Evolutionary conservation across 768 basidiomycete species (phyloP).

Genomic region (Trametes villosa): DNA sequence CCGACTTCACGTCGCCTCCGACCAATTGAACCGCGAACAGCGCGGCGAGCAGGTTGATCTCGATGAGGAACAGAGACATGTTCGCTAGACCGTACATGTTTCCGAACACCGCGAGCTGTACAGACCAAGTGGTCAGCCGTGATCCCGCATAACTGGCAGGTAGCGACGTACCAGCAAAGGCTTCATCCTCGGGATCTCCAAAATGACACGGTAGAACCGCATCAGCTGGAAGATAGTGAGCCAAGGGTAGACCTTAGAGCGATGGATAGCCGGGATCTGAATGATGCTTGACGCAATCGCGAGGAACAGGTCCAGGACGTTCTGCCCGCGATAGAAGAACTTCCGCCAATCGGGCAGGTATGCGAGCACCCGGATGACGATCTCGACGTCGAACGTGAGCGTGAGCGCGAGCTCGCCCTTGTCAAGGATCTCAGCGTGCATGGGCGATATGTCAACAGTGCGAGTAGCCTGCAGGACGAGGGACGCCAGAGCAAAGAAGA

Average conservation of each 20-base stretch:
- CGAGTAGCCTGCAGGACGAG: conserved; percentile 75
- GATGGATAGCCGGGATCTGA: conserved; percentile 78
- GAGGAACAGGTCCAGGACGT: conserved; percentile 77
- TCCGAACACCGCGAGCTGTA: conserved; percentile 84
- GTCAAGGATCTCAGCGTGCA: conserved; percentile 55
- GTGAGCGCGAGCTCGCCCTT: conserved; percentile 79
- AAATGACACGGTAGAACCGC: conserved; percentile 90
- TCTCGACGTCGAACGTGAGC: conserved; percentile 86
- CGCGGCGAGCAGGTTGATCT: conserved; percentile 86
- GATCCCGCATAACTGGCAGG: not conserved
- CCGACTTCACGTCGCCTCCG: conserved; percentile 72
- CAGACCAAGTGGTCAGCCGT: conserved; percentile 5
- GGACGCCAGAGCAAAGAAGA: conserved; percentile 71
- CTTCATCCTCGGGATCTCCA: conserved; percentile 89
- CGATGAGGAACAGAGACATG: conserved; percentile 88
- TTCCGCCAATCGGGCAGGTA: conserved; percentile 81
- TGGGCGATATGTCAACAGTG: conserved; percentile 50
- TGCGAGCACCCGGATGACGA: conserved; percentile 71
- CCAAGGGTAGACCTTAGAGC: conserved; percentile 78
- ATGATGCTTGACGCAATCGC: conserved; percentile 79
- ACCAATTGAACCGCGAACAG: conserved; percentile 84
- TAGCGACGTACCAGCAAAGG: conserved; percentile 69
- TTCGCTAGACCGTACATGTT: conserved; percentile 90
- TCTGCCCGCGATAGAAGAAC: conserved; percentile 65
- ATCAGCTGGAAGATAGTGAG: conserved; percentile 84